Evolutionary conservation across 805 yeast species (phyloP), one percentile per base, ranked within the genome.

Genomic region (Lachancea nothofagi): DNA sequence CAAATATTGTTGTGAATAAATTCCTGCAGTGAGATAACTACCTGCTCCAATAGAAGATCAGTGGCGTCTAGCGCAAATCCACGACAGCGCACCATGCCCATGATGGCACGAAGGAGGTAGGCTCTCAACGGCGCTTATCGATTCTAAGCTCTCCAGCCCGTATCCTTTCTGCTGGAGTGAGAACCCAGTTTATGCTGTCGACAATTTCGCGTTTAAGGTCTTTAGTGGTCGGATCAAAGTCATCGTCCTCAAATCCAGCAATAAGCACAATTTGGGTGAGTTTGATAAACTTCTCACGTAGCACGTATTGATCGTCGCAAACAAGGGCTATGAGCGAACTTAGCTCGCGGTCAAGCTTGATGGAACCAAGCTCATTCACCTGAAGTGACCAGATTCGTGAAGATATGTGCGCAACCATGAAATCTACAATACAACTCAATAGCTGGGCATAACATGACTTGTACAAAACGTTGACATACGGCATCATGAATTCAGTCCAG

Each of bases 221-320:
- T 8, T 53, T 55, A 6, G 55, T 53, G n/a, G 46, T 51, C 2
- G 52, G 43, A 29, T 57, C 57, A 33, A 61, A 57, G 41, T 74
- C 77, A 38, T 73, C 80, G 43, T 83, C 89, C 50, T 87, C 96
- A 64, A 87, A 72, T 4, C 95, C 93, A 29, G 88, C 67, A 32
- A 87, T 68, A 68, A 86, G 74, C 15, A 87, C 83, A 30, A 93
- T 71, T 58, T 90, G 97, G 0, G 96, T 87, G 5, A 87, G 78
- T 43, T 87, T 70, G 6, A 83, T 71, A 55, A 90, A 90, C 50
- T 76, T 75, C 44, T 86, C 93, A 44, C 96, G 70, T 49, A 88
- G 64, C 25, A 74, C 73, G 60, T 88, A 90, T 53, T 80, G 71
- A 41, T 78, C 76, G 36, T 78, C 80, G 35, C 95, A 80, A 5